Percentiles rank a stretch among this genome's conserved stretches.
These are phyloP conservation scores for Phaeomoniella chlamydospora DNA, from an alignment of 2,329 filamentous ascomycete genomes.

Conservation along the genomic window DNA sequence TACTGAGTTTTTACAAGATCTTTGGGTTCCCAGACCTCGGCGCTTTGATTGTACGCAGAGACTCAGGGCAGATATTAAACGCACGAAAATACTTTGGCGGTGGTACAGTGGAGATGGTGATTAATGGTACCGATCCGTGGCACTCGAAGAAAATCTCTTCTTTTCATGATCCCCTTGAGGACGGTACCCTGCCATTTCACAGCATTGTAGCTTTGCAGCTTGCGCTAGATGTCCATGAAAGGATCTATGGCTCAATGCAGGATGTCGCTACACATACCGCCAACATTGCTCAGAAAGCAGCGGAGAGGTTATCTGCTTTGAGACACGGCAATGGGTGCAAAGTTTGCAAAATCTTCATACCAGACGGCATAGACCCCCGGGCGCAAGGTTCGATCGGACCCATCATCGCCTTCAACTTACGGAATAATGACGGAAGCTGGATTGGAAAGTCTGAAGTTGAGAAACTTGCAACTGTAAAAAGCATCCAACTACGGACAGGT, in stretches of 20 bases:
- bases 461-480: conserved; percentile 63
- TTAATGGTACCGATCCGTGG: conserved; percentile 65
- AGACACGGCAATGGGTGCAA: conserved; percentile 52
- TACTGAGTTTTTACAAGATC: conserved; percentile 91
- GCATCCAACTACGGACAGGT: conserved; percentile 75
- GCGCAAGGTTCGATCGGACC: conserved; percentile 43
- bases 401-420: conserved; percentile 71
- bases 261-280: conserved; percentile 57
- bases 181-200: conserved; percentile 83
- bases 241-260: conserved; percentile 58
- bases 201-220: conserved; percentile 70
- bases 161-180: conserved; percentile 72
- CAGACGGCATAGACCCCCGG: conserved; percentile 6
- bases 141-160: conserved; percentile 59
- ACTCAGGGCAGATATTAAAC: conserved; percentile 48
- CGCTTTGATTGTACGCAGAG: conserved; percentile 65
- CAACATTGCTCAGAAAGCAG: conserved; percentile 46
- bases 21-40: conserved; percentile 92
- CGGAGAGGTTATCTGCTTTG: conserved; percentile 42
- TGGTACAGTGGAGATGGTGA: conserved; percentile 83
- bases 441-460: conserved; percentile 74
- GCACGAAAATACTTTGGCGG: conserved; percentile 77
- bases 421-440: conserved; percentile 55
- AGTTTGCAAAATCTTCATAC: conserved; percentile 54
- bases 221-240: conserved; percentile 55